A percentile compares a stretch with the other conserved stretches of the same genome.
Evolutionary conservation across 768 basidiomycete species (phyloP).

Genomic region (Mycena floridula): DNA sequence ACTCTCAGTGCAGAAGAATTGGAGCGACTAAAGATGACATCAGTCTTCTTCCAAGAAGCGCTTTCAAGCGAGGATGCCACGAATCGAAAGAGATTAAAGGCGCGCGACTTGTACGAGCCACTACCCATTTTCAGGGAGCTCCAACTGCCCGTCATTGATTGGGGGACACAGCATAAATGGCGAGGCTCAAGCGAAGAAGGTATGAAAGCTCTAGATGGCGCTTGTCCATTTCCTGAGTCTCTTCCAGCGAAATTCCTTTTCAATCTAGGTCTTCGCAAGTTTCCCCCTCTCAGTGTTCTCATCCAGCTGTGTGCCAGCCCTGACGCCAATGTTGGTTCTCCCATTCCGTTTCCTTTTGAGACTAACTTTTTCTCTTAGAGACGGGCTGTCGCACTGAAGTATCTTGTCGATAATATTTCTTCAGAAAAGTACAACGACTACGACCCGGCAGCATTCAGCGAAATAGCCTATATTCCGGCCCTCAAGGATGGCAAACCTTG

Average conservation of each 20-base stretch:
- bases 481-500: constrained; percentile 41
- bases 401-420: constrained; percentile 70
- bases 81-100: constrained; percentile 48
- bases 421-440: constrained; percentile 58
- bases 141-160: constrained; percentile 79
- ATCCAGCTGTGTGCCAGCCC: constrained; percentile 62
- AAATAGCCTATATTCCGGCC: constrained; percentile 78
- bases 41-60: constrained; percentile 70
- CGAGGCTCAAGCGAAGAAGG: constrained; percentile 81
- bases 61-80: constrained; percentile 11
- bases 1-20: constrained; percentile 39
- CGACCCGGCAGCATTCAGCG: constrained; percentile 43
- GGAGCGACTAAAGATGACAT: constrained; percentile 55
- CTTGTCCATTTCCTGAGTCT: not conserved
- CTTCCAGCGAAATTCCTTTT: constrained; percentile 75
- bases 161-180: constrained; percentile 81
- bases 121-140: constrained; percentile 62
- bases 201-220: constrained; percentile 18
- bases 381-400: constrained; percentile 65
- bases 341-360: not conserved
- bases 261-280: constrained; percentile 59
- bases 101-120: constrained; percentile 84
- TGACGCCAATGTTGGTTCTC: constrained; percentile 29
- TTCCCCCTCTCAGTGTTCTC: constrained; percentile 60
- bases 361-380: constrained; percentile 17